A percentile compares a stretch with the other conserved stretches of the same genome.
These are phyloP conservation scores for Aspergillus calidoustus DNA, from an alignment of 2,329 filamentous ascomycete genomes.

Conservation along the genomic window DNA sequence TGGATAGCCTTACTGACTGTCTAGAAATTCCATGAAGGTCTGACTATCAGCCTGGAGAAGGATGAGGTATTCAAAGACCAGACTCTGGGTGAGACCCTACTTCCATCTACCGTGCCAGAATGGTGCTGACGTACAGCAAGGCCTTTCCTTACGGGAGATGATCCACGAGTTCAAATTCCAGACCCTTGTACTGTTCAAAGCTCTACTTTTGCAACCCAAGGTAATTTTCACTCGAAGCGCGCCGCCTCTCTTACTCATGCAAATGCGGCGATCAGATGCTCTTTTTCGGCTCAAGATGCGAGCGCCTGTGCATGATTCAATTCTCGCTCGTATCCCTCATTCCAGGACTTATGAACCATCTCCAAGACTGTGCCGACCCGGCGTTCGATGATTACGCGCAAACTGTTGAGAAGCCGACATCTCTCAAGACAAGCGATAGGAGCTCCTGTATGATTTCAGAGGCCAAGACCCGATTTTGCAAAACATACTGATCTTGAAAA, in stretches of 20 bases:
- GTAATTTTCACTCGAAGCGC: conserved; percentile 51
- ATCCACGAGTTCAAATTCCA: conserved; percentile 95
- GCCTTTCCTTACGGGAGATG: conserved; percentile 80
- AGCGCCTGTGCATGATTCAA: conserved; percentile 96
- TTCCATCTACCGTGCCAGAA: neutral
- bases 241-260: conserved; percentile 4
- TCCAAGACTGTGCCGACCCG: conserved; percentile 97
- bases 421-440: conserved; percentile 87
- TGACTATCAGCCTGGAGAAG: conserved; percentile 63
- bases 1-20: conserved; percentile 22
- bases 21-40: conserved; percentile 84
- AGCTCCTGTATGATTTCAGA: conserved; percentile 64
- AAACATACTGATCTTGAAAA: conserved; percentile 37
- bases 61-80: conserved; percentile 79
- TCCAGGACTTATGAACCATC: conserved; percentile 83
- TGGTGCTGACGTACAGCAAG: conserved; percentile 39
- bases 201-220: conserved; percentile 91
- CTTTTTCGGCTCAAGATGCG: conserved; percentile 96
- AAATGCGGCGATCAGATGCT: conserved; percentile 71
- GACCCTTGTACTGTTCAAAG: conserved; percentile 92
- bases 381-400: conserved; percentile 83
- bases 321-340: conserved; percentile 96
- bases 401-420: conserved; percentile 75
- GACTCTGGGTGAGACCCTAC: conserved; percentile 72
- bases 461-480: neutral